Base-by-base conservation (phyloP, 2,329 filamentous ascomycete species). In the Thermothelomyces thermophilus region DNA sequence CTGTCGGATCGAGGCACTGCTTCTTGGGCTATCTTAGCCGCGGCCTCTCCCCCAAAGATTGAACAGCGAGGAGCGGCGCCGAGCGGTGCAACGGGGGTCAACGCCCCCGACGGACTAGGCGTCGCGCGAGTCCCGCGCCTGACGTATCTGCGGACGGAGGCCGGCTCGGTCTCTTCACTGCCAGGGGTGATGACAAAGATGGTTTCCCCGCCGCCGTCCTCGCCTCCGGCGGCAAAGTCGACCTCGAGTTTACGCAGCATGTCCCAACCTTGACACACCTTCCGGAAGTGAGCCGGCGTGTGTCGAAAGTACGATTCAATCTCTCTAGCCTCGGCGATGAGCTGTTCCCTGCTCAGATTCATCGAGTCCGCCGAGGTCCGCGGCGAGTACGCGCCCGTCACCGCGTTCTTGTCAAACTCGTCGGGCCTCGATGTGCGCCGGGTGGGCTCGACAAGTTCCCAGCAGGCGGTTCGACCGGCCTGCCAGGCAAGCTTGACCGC, bases 201-300 rank as follows among this genome's bases (percentile, higher is more conserved):
- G 14, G 75, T 77, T 66, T 96, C 91, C 17, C 90, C 90, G 22
- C 83, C 84, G 42, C 83, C 80, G 48, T 80, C 73, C n/a, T 80
- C 79, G 67, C 93, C 86, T 57, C 90, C 87, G 17, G 80, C 82
- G 35, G 86, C 86, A 68, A 96, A 97, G 63, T 98, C 93, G 2
- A 95, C 88, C 60, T 93, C 85, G 2, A 97, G 71, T 54, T 74
- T 82, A 53, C 90, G 80, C 46, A 82, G 82, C 90, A 97, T 97
- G 62, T 97, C 87, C 91, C 93, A 97, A 2, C 86, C 86, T 51
- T 86, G 72, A 62, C 87, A 97, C 1, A 81, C 73, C 60, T 83
- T 84, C 19, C 84, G 82, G 64, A 95, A 95, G 58, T 94, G 80
- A 35, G 80, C 78, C 3, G 91, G 90, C 58, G 80, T 83, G 59